Evolutionary conservation across 495 filamentous ascomycete genomes (phyloP), one percentile per base, ranked within the genome.

Genomic region (Aspergillus sparsus): DNA sequence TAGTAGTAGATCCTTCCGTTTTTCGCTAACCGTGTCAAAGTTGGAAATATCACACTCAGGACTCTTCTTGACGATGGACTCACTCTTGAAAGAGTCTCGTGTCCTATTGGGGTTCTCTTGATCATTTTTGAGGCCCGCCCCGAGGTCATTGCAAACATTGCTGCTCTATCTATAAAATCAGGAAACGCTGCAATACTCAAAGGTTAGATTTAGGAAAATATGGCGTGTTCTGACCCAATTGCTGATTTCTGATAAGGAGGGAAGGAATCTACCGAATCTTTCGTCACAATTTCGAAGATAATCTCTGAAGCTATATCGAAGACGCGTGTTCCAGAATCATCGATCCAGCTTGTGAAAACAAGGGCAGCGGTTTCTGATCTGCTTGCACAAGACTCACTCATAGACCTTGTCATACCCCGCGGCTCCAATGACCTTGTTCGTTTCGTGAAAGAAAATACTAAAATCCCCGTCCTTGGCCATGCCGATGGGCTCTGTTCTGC

Each of bases 111-210:
- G 49, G 93, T 97, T 18, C 83, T 99, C 27, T 80, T 98, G 50
- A 96, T 98, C 64, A 98, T 98, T 60, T 98, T 98, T 67, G 94
- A 98, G 75, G 95, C 95, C 21, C 89, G 94, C 33, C 94, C 94
- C 8, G 94, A 99, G 71, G 95, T 99, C 57, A 99, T 99, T 71
- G 94, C 95, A 45, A 99, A 99, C 68, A 98, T 99, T 61, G 91
- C 93, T 55, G 89, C 95, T n/a, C 80, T 99, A 37, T 92, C 95
- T 10, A 88, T 99, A 63, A 99, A 99, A 71, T 97, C 94, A 13
- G 94, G 92, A 56, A 99, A 99, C 77, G 89, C 94, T 31, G 94
- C 93, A 57, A 98, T 99, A 60, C 77, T 99, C 49, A 99, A 99
- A 83, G 93, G 87, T 79, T 21, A 7, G 44, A 6, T 41, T 47